Evolutionary conservation across 352 stramenopile genomes (phyloP), one percentile per base, ranked within the genome.

Genomic region (Phytophthora citrophthora): DNA sequence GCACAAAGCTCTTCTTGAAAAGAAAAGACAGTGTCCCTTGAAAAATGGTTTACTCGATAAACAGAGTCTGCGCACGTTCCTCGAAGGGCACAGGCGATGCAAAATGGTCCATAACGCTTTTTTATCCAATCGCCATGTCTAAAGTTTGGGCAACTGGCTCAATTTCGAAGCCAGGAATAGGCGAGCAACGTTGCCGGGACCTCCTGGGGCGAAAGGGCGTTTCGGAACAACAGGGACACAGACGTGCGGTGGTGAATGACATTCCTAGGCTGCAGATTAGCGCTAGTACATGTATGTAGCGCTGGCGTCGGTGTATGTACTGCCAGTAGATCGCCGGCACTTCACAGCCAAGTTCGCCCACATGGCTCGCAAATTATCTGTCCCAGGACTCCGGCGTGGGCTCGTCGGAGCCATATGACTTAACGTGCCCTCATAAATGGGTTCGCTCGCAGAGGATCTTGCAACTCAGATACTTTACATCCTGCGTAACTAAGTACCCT

Each of bases 371-470:
- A 53, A 44, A 56, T 53, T 45, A 36, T 44, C 45, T 34, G 44
- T n/a, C 16, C 3, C 12, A 31, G 29, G 29, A 3, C 29, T 34
- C 29, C 29, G 29, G 38, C 47, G 61, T 65, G 36, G 24, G 41
- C 54, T 59, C 47, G 62, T 64, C 8, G 46, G 12, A 55, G 54
- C 54, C 61, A 70, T 70, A 56, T 70, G 62, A 54, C 36, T 52
- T 34, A 34, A 34, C 47, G 65, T 70, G 62, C 65, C 54, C 60
- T 36, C 47, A 56, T 20, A 68, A 59, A 54, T 70, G 61, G 54
- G 46, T 64, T 70, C 54, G 61, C 45, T 46, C 31, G 12, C 12
- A 2, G 11, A 20, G 13, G 43, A 32, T 4, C 26, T 43, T 26
- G 18, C 50, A 7, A 45, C 31, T 29, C 23, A 5, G 4, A n/a